These are phyloP conservation scores for Macrotyloma uniflorum DNA, from an alignment of 306 rosid species.

Conservation along the genomic window DNA sequence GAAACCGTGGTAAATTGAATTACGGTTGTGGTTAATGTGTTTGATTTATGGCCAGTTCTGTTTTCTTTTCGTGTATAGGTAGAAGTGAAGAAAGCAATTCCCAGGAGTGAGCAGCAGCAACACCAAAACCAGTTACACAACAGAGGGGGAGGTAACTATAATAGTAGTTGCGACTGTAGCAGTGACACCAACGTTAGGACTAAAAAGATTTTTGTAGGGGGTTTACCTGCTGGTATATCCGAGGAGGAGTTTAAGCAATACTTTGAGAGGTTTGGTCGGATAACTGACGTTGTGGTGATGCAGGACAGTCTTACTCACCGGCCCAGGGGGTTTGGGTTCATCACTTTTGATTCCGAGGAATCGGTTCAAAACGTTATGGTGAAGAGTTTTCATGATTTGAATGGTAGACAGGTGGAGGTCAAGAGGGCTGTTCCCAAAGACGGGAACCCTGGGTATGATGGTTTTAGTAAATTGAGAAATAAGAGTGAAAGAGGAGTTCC, in stretches of 20 bases:
- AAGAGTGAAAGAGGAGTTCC: constrained; percentile 50
- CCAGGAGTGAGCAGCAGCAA: constrained; percentile 58
- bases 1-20: neutral
- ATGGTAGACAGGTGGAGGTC: constrained; percentile 83
- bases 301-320: constrained; percentile 71
- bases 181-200: constrained; percentile 49
- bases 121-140: constrained; percentile 51
- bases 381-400: constrained; percentile 69
- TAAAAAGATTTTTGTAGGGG: constrained; percentile 86
- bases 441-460: constrained; percentile 43
- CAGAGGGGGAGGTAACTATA: constrained; percentile 44
- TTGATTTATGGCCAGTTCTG: constrained; percentile 25
- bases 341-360: constrained; percentile 75
- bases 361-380: constrained; percentile 67
- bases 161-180: constrained; percentile 42
- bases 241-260: constrained; percentile 72
- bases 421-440: constrained; percentile 90
- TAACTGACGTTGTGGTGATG: constrained; percentile 89
- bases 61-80: constrained; percentile 51
- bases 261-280: constrained; percentile 73
- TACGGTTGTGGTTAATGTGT: neutral
- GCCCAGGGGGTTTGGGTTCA: constrained; percentile 89
- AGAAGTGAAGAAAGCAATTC: constrained; percentile 69
- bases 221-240: constrained; percentile 64
- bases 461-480: constrained; percentile 42